Conservation (phyloP, 2,329 filamentous ascomycete genomes). For the Phoma sp. region DNA sequence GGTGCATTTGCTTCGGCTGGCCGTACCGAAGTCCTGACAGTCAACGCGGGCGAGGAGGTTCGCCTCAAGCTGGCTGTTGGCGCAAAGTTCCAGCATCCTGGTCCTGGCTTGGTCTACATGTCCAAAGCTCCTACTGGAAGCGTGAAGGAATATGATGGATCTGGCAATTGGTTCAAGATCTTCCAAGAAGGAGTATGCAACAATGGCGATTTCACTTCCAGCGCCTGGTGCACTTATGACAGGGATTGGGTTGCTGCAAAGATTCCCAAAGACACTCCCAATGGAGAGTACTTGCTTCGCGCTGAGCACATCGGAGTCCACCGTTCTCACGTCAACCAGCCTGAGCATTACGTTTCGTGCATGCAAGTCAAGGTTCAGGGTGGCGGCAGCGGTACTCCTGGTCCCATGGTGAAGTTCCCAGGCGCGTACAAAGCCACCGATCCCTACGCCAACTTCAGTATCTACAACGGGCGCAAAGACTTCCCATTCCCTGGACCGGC, state of each 20-base stretch:
- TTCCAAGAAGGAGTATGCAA: constrained; percentile 30
- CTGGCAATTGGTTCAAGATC: constrained; percentile 44
- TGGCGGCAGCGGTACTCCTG: constrained; percentile 41
- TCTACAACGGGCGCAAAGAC: constrained; percentile 31
- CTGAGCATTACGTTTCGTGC: constrained; percentile 54
- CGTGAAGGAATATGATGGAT: constrained; percentile 28
- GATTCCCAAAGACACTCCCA: constrained; percentile 48
- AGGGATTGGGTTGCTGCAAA: constrained; percentile 35
- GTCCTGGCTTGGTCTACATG: constrained; percentile 37
- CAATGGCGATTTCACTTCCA: constrained; percentile 23
- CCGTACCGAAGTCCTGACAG: constrained; percentile 16
- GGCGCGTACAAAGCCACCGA: constrained; percentile 38
- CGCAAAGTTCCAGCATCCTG: constrained; percentile 32
- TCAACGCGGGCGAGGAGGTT: constrained; percentile 31
- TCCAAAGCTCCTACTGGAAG: constrained; percentile 31
- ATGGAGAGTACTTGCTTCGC: constrained; percentile 54
- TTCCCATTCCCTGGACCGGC: constrained; percentile 25
- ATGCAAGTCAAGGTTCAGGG: constrained; percentile 52
- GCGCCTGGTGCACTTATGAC: constrained; percentile 35
- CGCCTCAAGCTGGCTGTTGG: constrained; percentile 29
- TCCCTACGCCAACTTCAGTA: constrained; percentile 36
- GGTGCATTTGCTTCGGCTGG: constrained; percentile 24
- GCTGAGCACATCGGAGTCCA: constrained; percentile 52
- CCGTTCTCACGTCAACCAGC: constrained; percentile 36
- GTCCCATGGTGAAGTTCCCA: constrained; percentile 49